A percentile compares a stretch with the other conserved stretches of the same genome.
phyloP scores from a whole-genome alignment of 176 grass and related monocot species.

The Bothriochloa decipiens region DNA sequence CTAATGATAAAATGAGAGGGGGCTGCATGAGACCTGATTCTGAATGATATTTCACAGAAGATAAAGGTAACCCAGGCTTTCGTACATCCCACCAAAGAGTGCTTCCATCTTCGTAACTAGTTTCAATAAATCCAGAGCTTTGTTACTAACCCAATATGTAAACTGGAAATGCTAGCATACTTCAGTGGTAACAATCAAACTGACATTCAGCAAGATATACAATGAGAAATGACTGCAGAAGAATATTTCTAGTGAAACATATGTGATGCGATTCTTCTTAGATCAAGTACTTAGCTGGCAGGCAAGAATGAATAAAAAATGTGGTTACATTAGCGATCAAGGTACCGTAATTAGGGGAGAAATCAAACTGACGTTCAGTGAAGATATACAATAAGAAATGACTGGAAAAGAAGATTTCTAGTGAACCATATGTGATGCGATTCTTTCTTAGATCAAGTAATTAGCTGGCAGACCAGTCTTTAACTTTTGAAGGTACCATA shows the following conservation, averaged over 20 bases:
- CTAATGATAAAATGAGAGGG: neutral
- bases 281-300: slow-evolving; percentile 3
- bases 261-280: neutral
- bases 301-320: neutral
- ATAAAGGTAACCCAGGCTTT: slow-evolving; percentile 65
- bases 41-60: slow-evolving; percentile 78
- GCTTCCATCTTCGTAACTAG: slow-evolving; percentile 98
- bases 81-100: slow-evolving; percentile 97
- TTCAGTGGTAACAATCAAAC: slow-evolving; percentile 16
- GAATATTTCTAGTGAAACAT: neutral
- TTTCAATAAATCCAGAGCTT: slow-evolving; percentile 22
- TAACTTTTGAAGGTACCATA: slow-evolving; percentile 1
- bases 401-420: neutral
- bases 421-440: neutral
- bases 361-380: neutral
- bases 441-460: slow-evolving; percentile 4
- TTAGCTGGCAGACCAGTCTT: neutral
- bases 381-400: slow-evolving; percentile 2
- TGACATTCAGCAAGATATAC: neutral
- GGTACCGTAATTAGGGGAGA: neutral
- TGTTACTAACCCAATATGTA: neutral
- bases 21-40: slow-evolving; percentile 69
- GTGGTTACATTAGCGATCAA: neutral
- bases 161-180: slow-evolving; percentile 5
- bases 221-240: neutral